These are phyloP conservation scores for Solanum acaule DNA, from an alignment of 257 asterid species.

Conservation along the genomic window DNA sequence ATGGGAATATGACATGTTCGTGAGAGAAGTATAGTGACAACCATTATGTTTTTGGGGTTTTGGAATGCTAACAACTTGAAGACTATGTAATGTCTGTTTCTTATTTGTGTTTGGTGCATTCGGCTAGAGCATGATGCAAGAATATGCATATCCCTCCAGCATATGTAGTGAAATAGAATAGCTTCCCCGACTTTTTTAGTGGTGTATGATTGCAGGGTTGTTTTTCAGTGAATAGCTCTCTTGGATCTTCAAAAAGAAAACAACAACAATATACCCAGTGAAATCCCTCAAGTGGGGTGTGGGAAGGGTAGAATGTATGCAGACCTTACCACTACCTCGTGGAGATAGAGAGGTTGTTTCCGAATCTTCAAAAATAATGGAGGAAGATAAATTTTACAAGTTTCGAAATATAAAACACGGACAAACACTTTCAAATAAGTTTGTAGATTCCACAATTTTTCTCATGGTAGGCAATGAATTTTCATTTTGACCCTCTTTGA, in stretches of 20 bases:
- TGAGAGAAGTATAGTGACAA: not conserved
- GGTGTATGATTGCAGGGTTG: not conserved
- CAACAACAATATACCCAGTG: not conserved
- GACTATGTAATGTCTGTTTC: not conserved
- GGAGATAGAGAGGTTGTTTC: not conserved
- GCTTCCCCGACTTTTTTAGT: not conserved
- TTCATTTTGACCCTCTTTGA: not conserved
- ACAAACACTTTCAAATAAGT: not conserved
- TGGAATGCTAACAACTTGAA: not conserved
- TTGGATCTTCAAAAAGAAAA: not conserved
- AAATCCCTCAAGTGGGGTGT: not conserved
- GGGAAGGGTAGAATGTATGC: not conserved
- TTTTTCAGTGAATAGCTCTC: not conserved
- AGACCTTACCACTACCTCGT: not conserved
- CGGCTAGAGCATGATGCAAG: not conserved
- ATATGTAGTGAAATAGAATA: not conserved
- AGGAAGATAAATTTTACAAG: not conserved
- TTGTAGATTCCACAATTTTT: not conserved
- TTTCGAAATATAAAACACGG: not conserved
- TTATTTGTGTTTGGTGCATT: not conserved
- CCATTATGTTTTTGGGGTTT: not conserved
- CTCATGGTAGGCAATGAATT: not conserved
- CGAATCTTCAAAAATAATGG: not conserved
- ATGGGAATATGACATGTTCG: not conserved
- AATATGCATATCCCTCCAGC: not conserved